Evolutionary conservation across 1,139 yeast species (phyloP), one percentile per base, ranked within the genome.

Genomic region (Yamadazyma pseudoaaseri): DNA sequence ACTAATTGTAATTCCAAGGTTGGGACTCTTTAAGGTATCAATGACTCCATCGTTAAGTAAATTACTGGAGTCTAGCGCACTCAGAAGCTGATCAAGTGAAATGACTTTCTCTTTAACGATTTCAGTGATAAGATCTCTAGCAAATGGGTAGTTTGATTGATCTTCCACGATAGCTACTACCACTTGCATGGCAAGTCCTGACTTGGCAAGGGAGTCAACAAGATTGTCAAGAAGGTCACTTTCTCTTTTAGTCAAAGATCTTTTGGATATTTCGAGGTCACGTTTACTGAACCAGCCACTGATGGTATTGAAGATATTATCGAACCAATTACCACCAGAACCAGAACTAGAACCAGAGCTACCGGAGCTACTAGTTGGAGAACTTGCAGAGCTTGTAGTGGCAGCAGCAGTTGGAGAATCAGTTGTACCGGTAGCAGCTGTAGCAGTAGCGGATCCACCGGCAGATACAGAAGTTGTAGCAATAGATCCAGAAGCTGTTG

Each of bases 121-220:
- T 30, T 41, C 34, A 2, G 28, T 46, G 18, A 49, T 45, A 33
- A 51, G 39, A 36, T 49, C 55, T 42, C 52, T 48, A 8, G 38
- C 48, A 30, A 51, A 51, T 37, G 55, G 54, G 25, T 43, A 35
- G 35, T 41, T 34, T 3, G 25, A 26, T 3, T 36, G 24, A 26
- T 51, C 53, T 25, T 39, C 43, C 16, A 45, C 16, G 11, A 44
- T n/a, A 11, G 31, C 45, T 17, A 31, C 43, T 17, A 56, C 45
- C 5, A 61, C 50, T 15, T 61, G 49, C 38, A 47, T 43, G 5
- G 57, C 62, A 38, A 61, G 55, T 1, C 66, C 66, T 4, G 66
- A 60, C 30, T 60, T 58, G 24, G 41, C 49, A 32, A 61, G 49
- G 1, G 65, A 48, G 7, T 46, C 45, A 22, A 61, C 47, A 18